Base-by-base conservation (phyloP, 371 early-diverging fungal genomes). In the Mucor plumbeus region DNA sequence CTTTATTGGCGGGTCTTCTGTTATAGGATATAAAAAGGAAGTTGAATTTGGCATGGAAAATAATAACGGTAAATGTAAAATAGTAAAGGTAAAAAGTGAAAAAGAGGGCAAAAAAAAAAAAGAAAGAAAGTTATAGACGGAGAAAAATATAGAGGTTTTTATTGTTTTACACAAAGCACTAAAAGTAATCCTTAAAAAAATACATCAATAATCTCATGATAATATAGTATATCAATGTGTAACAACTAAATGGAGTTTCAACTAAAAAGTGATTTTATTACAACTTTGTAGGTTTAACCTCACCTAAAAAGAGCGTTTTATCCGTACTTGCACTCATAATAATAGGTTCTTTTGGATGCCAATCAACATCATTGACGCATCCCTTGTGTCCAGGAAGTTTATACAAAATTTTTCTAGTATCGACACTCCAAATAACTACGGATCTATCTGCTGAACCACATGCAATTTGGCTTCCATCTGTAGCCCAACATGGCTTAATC, bases 331-430 rank as follows among this genome's bases (percentile, higher is more conserved):
- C 85, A 7, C 94, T 93, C 66, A 93, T 87, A 41, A 97, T 74
- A 55, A 99, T 92, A 9, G 95, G 95, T 61, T 95, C 94, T 47
- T 78, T 86, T 17, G 96, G 95, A 73, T 96, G 96, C 88, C 95
- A 99, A 71, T 96, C 97, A 0, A 98, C 99, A 56, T 96, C 95
- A 67, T 95, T 99, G 5, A 99, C 97, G 66, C 91, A 91, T 15
- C 93, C 97, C 73, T 95, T 95, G 80, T 99, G 99, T 0, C 99
- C 99, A 15, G 96, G 97, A 35, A 99, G 71, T 82, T 97, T 98
- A 84, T 94, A 96, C 33, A 93, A 80, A 55, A 97, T 93, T 67
- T 90, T 88, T 50, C 91, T 87, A 26, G 91, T 91, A n/a, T 86
- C 73, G 5, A 92, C 89, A 69, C 96, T 92, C 99, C 99, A 99